Conservation (phyloP, 306 rosid species). For the Prosopis cineraria region DNA sequence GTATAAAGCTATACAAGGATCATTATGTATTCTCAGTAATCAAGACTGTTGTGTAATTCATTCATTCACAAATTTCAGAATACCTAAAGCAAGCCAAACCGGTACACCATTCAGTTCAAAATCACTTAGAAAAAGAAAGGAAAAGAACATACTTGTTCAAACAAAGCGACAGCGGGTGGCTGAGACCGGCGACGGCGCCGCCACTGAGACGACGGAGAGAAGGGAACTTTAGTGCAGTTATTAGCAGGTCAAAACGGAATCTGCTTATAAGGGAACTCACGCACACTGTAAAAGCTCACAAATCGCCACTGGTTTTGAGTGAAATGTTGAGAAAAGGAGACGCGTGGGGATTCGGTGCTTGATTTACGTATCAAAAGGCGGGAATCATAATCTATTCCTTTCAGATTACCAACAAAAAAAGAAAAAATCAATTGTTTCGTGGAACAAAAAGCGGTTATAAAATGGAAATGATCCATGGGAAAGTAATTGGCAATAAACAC, state of each 20-base stretch:
- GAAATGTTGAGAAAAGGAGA: neutral
- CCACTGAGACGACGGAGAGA: neutral
- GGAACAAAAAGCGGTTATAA: neutral
- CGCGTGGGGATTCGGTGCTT: neutral
- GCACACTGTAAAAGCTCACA: too few relatives aligned
- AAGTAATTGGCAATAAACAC: neutral
- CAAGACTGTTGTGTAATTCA: neutral
- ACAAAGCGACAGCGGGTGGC: neutral
- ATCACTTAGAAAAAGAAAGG: neutral
- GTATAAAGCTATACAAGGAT: neutral
- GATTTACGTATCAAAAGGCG: neutral
- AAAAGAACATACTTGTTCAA: neutral
- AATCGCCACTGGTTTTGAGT: neutral
- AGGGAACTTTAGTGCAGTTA: neutral
- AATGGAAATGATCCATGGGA: neutral
- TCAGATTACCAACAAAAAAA: too few relatives aligned
- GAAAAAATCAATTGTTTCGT: too few relatives aligned
- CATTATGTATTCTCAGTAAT: neutral
- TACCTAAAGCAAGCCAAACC: neutral
- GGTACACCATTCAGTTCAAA: neutral
- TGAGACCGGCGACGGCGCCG: neutral
- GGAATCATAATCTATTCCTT: neutral
- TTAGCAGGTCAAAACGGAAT: too few relatives aligned
- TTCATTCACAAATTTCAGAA: neutral
- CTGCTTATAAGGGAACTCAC: too few relatives aligned